These are phyloP conservation scores for Pyrenula aspistea DNA, from an alignment of 495 filamentous ascomycete species.

Conservation along the genomic window DNA sequence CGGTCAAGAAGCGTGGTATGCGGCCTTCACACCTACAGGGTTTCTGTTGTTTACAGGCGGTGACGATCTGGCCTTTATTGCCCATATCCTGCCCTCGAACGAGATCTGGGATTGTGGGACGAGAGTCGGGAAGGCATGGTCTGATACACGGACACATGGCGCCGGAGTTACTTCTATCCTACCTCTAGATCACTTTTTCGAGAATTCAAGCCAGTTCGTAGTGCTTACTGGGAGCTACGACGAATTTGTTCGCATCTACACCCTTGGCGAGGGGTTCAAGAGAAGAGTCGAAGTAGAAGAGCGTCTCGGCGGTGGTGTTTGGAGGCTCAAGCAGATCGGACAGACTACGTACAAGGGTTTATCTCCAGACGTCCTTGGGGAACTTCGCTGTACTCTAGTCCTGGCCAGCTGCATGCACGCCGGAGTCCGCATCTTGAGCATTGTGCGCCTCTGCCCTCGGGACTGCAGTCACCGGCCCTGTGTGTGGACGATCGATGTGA, in stretches of 20 bases:
- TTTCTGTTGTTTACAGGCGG: constrained; percentile 22
- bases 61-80: constrained; percentile 24
- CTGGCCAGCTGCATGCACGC: constrained; percentile 93
- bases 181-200: constrained; percentile 22
- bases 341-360: constrained; percentile 7
- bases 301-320: constrained; percentile 76
- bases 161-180: constrained; percentile 87
- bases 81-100: constrained; percentile 14
- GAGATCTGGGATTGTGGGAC: constrained; percentile 7
- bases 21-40: constrained; percentile 21
- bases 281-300: constrained; percentile 45
- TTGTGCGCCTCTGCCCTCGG: constrained; percentile 18
- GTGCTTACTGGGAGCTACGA: constrained; percentile 89
- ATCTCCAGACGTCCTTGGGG: constrained; percentile 2
- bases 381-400: constrained; percentile 33
- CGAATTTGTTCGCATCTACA: constrained; percentile 62
- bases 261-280: constrained; percentile 19
- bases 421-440: constrained; percentile 55
- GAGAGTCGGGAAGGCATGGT: constrained; percentile 5
- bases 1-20: constrained; percentile 2
- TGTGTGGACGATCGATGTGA: constrained; percentile 50
- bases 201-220: constrained; percentile 24
- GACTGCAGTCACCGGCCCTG: constrained; percentile 8
- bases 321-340: constrained; percentile 60
- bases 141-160: constrained; percentile 33